Base-by-base conservation (phyloP, 1,284 basidiomycete genomes). In the Trichosporon sp. region DNA sequence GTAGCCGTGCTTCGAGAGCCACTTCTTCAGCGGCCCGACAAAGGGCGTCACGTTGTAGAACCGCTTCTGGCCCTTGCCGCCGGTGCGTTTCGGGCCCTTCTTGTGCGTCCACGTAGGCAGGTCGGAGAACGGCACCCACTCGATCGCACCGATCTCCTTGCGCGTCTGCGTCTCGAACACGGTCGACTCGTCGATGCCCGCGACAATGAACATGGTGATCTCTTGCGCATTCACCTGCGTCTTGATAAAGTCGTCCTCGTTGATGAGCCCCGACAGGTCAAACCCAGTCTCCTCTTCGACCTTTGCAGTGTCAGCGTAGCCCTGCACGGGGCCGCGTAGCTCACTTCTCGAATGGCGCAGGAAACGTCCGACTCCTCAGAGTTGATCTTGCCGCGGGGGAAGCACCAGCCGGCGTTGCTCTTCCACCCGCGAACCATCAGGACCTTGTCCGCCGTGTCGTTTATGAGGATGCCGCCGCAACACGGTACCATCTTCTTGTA, bases 311-410 rank as follows among this genome's bases (percentile, higher is more conserved):
- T 53, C 18, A 58, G 53, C 21, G 2, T 18, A 7, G n/a, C n/a
- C n/a, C 38, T n/a, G 18, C 15, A 3, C 18, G n/a, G 4, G 12
- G 8, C 27, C 3, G 15, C 3, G 3, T 4, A 18, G 38, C 86
- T 70, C 73, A 95, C 95, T 86, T 98, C 95, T 79, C 95, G 89
- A 70, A 92, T 87, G 6, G 95, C 95, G 83, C 95, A 97, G 75
- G 87, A 87, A 73, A 89, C 86, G 74, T 91, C 87, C 53, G 90
- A 88, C 83, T 98, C 95, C 72, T 91, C 88, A 81, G 96, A 91
- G 77, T 99, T 99, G 83, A 99, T 99, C 85, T 99, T 99, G 65
- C 97, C 97, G 81, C 97, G 94, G 1, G 97, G 97, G 82, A 99
- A 99, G 31, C 93, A 92, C 97, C 97, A 99, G 4, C 94, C 92